A percentile compares a stretch with the other conserved stretches of the same genome.
Evolutionary conservation across 176 grass and related monocot species (phyloP).

Genomic region (Triticum aestivum): IWGSC_CS_RefSeq_v2.1 NC_057801.1:725482096-725482595

Average conservation of each 20-base stretch:
- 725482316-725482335: not conserved
- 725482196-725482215: not conserved
- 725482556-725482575: not conserved
- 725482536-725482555: not conserved
- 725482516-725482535: not conserved
- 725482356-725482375: not conserved
- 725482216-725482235: not conserved
- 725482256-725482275: not conserved
- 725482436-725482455: not conserved
- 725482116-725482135: not conserved
- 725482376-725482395: not conserved
- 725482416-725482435: not conserved
- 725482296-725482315: not conserved
- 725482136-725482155: not conserved
- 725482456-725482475: not conserved
- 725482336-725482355: not conserved
- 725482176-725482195: not conserved
- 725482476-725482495: not conserved
- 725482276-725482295: not conserved
- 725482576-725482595: not conserved
- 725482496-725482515: not conserved
- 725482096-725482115: not conserved
- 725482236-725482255: not conserved
- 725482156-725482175: not conserved
- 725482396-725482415: not conserved